phyloP scores from a whole-genome alignment of 768 basidiomycete species.

The Leccinum olivaceopallidum region DNA sequence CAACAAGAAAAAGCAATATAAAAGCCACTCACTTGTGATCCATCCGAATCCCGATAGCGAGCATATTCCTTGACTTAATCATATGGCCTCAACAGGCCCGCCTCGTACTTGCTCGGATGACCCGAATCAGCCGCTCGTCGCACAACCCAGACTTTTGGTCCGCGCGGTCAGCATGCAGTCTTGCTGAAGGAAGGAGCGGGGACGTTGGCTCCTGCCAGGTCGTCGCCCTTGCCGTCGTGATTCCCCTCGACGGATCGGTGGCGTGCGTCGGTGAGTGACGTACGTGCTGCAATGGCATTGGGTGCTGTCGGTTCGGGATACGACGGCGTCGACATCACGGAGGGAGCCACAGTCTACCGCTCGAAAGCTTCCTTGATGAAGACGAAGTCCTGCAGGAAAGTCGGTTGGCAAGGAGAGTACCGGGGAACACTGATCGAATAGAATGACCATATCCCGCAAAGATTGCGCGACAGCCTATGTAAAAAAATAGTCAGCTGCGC shows the following conservation, averaged over 20 bases:
- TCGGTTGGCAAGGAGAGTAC: not conserved
- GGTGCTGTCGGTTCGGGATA: conserved; percentile 14
- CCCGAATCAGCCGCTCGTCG: conserved; percentile 79
- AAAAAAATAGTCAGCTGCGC: not conserved
- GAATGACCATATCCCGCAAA: not conserved
- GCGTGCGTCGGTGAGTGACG: conserved; percentile 12
- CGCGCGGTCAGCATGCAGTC: conserved; percentile 79
- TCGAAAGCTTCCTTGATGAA: conserved; percentile 99
- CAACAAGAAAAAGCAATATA: not conserved
- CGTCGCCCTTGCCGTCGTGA: conserved; percentile 2
- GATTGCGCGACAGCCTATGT: not conserved
- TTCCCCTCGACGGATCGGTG: conserved; percentile 24
- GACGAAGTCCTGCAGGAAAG: conserved; percentile 73
- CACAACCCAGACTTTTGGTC: conserved; percentile 92
- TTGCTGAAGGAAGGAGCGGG: conserved; percentile 70
- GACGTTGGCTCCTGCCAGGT: conserved; percentile 39
- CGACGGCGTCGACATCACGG: conserved; percentile 38
- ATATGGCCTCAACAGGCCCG: conserved; percentile 90
- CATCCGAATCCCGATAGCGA: conserved; percentile 88
- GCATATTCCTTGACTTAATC: conserved; percentile 97
- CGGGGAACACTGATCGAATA: not conserved
- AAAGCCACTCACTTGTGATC: conserved; percentile 69
- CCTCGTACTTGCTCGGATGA: conserved; percentile 98
- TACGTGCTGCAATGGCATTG: conserved; percentile 14
- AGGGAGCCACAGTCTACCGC: conserved; percentile 45